A percentile compares a stretch with the other conserved stretches of the same genome.
Evolutionary conservation across 2,329 filamentous ascomycete species (phyloP).

Genomic region (Harringtonia lauricola): DNA sequence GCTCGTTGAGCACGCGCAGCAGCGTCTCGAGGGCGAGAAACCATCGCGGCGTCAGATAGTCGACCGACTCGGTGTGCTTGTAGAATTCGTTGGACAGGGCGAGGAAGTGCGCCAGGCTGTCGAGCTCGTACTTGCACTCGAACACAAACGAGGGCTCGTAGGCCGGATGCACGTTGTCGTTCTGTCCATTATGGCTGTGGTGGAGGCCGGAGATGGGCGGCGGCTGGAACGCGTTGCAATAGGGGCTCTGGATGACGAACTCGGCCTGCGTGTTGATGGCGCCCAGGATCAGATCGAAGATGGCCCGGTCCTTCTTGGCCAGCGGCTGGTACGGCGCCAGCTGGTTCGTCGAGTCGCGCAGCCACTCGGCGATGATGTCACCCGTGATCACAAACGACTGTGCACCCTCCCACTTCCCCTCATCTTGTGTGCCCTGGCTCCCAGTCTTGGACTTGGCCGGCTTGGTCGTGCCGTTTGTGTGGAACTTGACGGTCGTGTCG

Average conservation of each 20-base stretch:
- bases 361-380: constrained; percentile 88
- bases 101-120: constrained; percentile 88
- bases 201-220: constrained; percentile 68
- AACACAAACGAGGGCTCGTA: constrained; percentile 84
- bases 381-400: constrained; percentile 91
- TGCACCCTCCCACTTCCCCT: constrained; percentile 65
- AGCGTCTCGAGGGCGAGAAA: constrained; percentile 65
- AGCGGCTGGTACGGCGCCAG: constrained; percentile 79
- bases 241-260: constrained; percentile 87
- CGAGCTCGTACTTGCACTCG: constrained; percentile 98
- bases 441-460: constrained; percentile 23
- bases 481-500: constrained; percentile 83
- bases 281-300: constrained; percentile 41
- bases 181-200: constrained; percentile 66
- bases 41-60: constrained; percentile 73
- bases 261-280: constrained; percentile 54
- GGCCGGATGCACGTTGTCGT: constrained; percentile 72
- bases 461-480: constrained; percentile 47
- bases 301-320: constrained; percentile 66
- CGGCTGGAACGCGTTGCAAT: constrained; percentile 97
- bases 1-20: constrained; percentile 62
- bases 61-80: constrained; percentile 63
- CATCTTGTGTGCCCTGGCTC: constrained; percentile 27
- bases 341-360: constrained; percentile 86
- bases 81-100: constrained; percentile 79